A percentile compares a stretch with the other conserved stretches of the same genome.
Evolutionary conservation across 163 green algal species (phyloP).

Genomic region (Volvox carteri): DNA sequence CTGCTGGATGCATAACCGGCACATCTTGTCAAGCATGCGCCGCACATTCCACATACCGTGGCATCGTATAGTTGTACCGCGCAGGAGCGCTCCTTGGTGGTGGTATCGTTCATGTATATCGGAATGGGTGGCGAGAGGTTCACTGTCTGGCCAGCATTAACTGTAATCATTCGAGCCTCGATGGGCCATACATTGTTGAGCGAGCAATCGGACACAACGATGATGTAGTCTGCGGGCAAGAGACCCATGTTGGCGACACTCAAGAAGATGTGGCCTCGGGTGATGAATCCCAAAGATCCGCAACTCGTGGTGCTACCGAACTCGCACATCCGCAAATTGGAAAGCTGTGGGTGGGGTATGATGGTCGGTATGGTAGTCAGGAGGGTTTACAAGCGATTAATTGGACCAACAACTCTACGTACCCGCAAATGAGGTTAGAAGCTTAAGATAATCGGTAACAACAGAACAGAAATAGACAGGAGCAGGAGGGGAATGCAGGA

Average conservation of each 20-base stretch:
- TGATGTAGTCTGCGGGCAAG: constrained; percentile 75
- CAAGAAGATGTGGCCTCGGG: constrained; percentile 79
- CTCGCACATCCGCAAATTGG: neutral
- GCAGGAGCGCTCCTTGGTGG: constrained; percentile 63
- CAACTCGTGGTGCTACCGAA: constrained; percentile 62
- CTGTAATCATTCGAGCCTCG: constrained; percentile 57
- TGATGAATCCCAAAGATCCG: constrained; percentile 83
- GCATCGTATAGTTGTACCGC: constrained; percentile 72
- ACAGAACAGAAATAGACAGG: too few relatives aligned
- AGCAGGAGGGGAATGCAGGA: too few relatives aligned
- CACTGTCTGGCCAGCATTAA: constrained; percentile 38
- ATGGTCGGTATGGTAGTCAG: neutral
- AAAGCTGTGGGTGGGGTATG: neutral
- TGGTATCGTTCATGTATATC: constrained; percentile 68
- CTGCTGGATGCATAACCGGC: too few relatives aligned
- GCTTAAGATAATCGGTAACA: neutral
- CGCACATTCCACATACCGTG: too few relatives aligned
- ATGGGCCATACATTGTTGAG: constrained; percentile 59
- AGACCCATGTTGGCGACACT: constrained; percentile 80
- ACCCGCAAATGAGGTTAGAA: too few relatives aligned
- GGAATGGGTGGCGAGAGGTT: constrained; percentile 55
- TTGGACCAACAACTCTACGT: neutral
- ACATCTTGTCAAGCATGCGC: too few relatives aligned
- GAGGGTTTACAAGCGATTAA: neutral
- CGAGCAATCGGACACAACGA: constrained; percentile 74